Base-by-base conservation (phyloP, 495 filamentous ascomycete species). In the Rhypophila decipiens region DNA sequence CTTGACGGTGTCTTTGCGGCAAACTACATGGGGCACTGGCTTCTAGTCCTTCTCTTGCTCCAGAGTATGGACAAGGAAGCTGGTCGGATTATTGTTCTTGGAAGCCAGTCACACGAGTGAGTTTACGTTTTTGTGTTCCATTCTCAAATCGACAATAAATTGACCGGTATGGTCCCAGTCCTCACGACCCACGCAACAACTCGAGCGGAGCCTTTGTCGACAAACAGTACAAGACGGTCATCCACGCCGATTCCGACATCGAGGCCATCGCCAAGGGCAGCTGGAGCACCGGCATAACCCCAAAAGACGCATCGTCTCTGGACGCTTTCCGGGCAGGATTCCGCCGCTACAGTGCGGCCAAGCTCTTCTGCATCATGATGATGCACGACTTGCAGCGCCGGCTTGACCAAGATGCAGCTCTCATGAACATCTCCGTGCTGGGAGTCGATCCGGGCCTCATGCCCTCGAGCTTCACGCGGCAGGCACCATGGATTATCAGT, bases 1-100 rank as follows among this genome's bases (percentile, higher is more conserved):
- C 59, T 64, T 34, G 68, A 70, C n/a, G 57, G 42, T 20, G 61
- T 51, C 0, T 74, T 74, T 37, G 60, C 56, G 24, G 59, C 57
- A 2, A 74, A 70, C 38, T 69, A 73, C 42, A 49, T 74, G n/a
- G 51, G 61, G 5, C 69, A 74, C 24, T 68, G 61, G 31, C 39
- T 68, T 2, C 51, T 75, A 2, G 55, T 61, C 3, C 56, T 73
- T 1, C 55, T 65, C 11, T 55, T 74, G 1, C 43, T 75, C 11
- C 49, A 58, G 24, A 65, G 60, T 27, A 68, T 73, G 58, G 61
- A 67, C 43, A 56, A 43, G 4, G 48, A 66, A 5, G 18, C 35
- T 4, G 72, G 69, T n/a, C 50, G 68, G 0, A 61, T 75, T 13
- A 51, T 73, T 5, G 44, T 66, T 10, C 50, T 72, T 23, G 56